Percentiles rank a stretch among this genome's conserved stretches.
Evolutionary conservation across 495 filamentous ascomycete genomes (phyloP).

Genomic region (Penicillium cataractarum): DNA sequence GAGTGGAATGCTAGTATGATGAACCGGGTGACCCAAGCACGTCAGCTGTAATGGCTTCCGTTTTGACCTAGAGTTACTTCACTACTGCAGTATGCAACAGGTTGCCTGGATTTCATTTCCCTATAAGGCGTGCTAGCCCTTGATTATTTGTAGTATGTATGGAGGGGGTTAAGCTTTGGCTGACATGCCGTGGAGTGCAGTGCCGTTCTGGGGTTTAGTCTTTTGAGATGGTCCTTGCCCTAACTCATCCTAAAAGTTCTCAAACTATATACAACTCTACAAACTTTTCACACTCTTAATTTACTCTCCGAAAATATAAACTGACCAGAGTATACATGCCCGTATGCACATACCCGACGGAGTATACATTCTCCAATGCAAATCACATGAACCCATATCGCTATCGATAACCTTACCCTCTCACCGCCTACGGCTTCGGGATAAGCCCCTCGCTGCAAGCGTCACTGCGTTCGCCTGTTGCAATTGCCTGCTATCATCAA

Average conservation of each 20-base stretch:
- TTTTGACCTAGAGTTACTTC: neutral
- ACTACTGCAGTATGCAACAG: neutral
- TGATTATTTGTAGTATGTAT: no score
- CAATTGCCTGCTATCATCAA: slow-evolving; percentile 12
- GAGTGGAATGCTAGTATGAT: neutral
- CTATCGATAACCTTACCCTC: slow-evolving; percentile 30
- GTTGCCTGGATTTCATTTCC: slow-evolving; percentile 9
- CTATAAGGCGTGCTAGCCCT: neutral
- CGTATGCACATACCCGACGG: neutral
- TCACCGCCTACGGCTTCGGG: slow-evolving; percentile 28
- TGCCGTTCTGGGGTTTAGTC: neutral
- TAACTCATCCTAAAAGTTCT: neutral
- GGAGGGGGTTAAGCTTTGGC: neutral
- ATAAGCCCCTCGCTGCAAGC: slow-evolving; percentile 33
- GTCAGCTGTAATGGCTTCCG: neutral
- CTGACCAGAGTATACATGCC: no score
- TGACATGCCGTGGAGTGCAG: neutral
- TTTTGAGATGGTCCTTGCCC: neutral
- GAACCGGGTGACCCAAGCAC: neutral
- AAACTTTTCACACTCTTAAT: no score
- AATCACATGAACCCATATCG: slow-evolving; percentile 21
- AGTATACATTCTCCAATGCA: neutral
- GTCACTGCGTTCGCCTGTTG: slow-evolving; percentile 15
- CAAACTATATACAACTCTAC: neutral
- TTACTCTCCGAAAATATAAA: no score